Percentiles rank a stretch among this genome's conserved stretches.
Evolutionary conservation across 768 basidiomycete species (phyloP).

Genomic region (Kwoniella botswanensis): DNA sequence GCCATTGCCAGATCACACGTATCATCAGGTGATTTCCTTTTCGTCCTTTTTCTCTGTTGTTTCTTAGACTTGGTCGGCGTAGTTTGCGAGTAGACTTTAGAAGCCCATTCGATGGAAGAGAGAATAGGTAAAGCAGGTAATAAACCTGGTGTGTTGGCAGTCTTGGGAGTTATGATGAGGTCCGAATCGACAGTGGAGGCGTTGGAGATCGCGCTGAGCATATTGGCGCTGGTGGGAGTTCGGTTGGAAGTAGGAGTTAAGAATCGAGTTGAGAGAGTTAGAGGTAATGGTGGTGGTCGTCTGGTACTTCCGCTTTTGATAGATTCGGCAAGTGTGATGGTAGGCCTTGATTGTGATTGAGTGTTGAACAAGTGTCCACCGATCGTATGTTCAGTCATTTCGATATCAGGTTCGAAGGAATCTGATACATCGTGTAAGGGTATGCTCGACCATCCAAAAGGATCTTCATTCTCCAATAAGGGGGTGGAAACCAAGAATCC

Average conservation of each 20-base stretch:
- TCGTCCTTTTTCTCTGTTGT: background rate
- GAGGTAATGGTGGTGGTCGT: constrained; percentile 22
- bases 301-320: constrained; percentile 7
- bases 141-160: constrained; percentile 11
- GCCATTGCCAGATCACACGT: constrained; percentile 33
- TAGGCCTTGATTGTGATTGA: background rate
- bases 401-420: constrained; percentile 15
- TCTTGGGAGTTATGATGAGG: constrained; percentile 3
- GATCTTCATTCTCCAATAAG: constrained; percentile 21
- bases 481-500: constrained; percentile 16
- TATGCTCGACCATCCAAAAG: constrained; percentile 21
- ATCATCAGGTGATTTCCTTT: constrained; percentile 22
- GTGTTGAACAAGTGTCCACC: constrained; percentile 8
- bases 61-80: constrained; percentile 14
- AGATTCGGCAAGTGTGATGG: constrained; percentile 15
- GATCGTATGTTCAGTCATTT: constrained; percentile 18
- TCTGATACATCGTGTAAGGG: background rate
- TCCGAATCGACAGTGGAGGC: constrained; percentile 21
- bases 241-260: constrained; percentile 1
- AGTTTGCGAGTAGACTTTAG: background rate
- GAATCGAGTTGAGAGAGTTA: constrained; percentile 20
- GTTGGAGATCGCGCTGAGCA: constrained; percentile 15
- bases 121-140: constrained; percentile 26
- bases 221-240: constrained; percentile 12
- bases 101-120: constrained; percentile 14